Evolutionary conservation across 164 flowering plant genomes (phyloP).

Genomic region (Chimonanthus praecox): DNA sequence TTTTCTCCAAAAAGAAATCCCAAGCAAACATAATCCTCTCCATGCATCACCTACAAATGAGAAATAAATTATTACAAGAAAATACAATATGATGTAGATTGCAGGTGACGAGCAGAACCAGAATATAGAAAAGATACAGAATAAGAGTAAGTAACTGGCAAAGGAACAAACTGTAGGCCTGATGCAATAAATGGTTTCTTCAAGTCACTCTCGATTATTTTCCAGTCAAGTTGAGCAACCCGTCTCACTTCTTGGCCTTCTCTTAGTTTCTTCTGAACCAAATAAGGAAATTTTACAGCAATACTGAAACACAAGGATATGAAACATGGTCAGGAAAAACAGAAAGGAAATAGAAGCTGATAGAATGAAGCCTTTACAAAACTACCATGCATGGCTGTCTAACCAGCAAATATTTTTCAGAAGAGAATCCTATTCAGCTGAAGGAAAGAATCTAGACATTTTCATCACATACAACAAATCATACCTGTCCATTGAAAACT

Average conservation of each 20-base stretch:
- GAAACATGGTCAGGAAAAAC: conserved; percentile 1
- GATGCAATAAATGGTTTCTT: conserved; percentile 73
- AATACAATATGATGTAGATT: neutral
- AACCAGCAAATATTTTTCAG: neutral
- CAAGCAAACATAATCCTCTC: conserved; percentile 88
- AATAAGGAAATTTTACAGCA: conserved; percentile 67
- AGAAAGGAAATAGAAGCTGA: neutral
- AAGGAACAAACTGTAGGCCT: conserved; percentile 76
- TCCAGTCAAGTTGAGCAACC: conserved; percentile 87
- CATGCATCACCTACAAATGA: conserved; percentile 87
- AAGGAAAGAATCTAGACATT: neutral
- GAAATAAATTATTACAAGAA: neutral
- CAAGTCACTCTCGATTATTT: conserved; percentile 52
- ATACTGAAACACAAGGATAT: conserved; percentile 44
- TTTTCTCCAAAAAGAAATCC: conserved; percentile 93
- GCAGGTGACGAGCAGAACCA: conserved; percentile 2
- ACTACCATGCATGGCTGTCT: too few species aligned
- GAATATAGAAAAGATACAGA: conserved; percentile 10
- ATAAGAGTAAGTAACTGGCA: conserved; percentile 62
- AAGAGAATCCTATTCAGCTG: too few species aligned
- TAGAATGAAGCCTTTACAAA: neutral
- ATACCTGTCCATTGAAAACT: conserved; percentile 83
- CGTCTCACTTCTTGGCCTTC: conserved; percentile 86
- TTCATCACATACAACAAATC: neutral
- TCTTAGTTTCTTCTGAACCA: conserved; percentile 62